Base-by-base conservation (phyloP, 768 basidiomycete genomes). In the Cyathus striatus region DNA sequence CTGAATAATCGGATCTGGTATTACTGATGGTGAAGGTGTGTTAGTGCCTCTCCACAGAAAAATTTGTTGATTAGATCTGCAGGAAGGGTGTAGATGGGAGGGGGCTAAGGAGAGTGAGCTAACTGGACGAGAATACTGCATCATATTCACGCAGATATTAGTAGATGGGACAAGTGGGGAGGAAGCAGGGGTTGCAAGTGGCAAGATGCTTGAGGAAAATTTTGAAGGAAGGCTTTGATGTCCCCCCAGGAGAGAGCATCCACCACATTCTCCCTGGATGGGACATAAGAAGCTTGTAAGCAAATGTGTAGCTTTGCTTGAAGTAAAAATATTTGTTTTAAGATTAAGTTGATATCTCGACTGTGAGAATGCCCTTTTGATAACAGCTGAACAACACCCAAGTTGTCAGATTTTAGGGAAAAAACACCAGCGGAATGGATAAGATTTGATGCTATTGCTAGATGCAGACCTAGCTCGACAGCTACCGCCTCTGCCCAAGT, bases 401-500 rank as follows among this genome's bases (percentile, higher is more conserved):
- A n/a, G 27, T 30, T 30, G 27, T 30, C 27, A 9, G 27, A 30
- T 7, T 30, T n/a, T 30, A 30, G 27, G 27, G n/a, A n/a, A n/a
- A n/a, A 30, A 30, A n/a, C 27, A 7, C 27, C 27, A 9, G 27
- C 27, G n/a, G 7, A n/a, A 30, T 30, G 7, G 27, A n/a, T 30
- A n/a, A 7, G 7, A 7, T 30, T 30, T 30, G 27, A 30, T 30
- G 27, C 27, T n/a, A 30, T 30, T 9, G n/a, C 27, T n/a, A 30
- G 9, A 7, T n/a, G n/a, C 7, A 30, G 27, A 9, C 9, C 27
- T 9, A 30, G 27, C n/a, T 30, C 27, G n/a, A 9, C 27, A 30
- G 27, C 27, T 30, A 30, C 27, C 7, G 27, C 27, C n/a, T 30
- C n/a, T 7, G 27, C n/a, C 27, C 27, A 69, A 0, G 59, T 61